A percentile compares a stretch with the other conserved stretches of the same genome.
Conservation (phyloP, 768 basidiomycete species). For the Mrakia frigida region DNA sequence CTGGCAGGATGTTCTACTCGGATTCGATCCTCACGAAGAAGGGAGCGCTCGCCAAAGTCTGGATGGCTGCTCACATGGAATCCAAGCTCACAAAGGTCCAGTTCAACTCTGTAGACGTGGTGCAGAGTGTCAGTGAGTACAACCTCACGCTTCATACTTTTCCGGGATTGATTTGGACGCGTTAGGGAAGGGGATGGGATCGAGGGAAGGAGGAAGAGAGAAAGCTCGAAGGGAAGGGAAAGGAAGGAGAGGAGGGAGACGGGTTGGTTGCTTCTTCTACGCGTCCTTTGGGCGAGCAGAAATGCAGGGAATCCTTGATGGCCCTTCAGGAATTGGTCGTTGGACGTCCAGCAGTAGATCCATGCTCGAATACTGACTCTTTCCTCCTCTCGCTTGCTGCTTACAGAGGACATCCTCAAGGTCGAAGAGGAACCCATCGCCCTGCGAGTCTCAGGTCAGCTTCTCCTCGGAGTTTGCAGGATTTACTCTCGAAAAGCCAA, state of each 20-base stretch:
- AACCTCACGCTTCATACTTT: not conserved
- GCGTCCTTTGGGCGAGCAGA: not conserved
- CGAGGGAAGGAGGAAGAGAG: not conserved
- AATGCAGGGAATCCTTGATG: not conserved
- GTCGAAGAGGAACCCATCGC: slow-evolving; percentile 86
- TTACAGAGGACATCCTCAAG: slow-evolving; percentile 69
- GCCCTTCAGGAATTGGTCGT: too few relatives aligned
- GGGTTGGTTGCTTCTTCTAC: not conserved
- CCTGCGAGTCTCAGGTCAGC: slow-evolving; percentile 89
- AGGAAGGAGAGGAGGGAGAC: not conserved
- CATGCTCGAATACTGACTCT: not conserved
- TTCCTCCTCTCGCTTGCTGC: not conserved
- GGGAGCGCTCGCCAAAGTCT: slow-evolving; percentile 91
- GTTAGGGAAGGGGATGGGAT: not conserved
- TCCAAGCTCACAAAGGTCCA: slow-evolving; percentile 94
- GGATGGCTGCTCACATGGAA: slow-evolving; percentile 99
- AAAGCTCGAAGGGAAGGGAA: not conserved
- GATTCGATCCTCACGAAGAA: slow-evolving; percentile 89
- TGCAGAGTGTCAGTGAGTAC: slow-evolving; percentile 76
- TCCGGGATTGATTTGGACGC: not conserved
- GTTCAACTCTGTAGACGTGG: slow-evolving; percentile 90
- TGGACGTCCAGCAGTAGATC: too few relatives aligned
- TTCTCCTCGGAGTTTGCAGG: slow-evolving; percentile 90
- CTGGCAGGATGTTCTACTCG: slow-evolving; percentile 63
- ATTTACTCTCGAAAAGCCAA: slow-evolving; percentile 98